Percentiles rank a stretch among this genome's conserved stretches.
phyloP scores from a whole-genome alignment of 345 rosid genomes.

The Hevea brasiliensis region DNA sequence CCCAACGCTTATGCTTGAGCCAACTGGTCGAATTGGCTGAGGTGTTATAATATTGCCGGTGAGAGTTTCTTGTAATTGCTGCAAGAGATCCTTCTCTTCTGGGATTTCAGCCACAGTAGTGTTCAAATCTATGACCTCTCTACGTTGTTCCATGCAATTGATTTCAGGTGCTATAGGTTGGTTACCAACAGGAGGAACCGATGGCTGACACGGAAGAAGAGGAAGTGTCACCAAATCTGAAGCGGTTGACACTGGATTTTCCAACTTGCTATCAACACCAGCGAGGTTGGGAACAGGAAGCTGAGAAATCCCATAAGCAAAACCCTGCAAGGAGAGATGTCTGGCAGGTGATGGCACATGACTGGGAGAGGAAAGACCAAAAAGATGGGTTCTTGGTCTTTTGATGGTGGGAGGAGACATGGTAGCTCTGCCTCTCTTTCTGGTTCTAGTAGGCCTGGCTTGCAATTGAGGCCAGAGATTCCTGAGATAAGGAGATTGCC shows the following conservation, averaged over 20 bases:
- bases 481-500: slow-evolving; percentile 74
- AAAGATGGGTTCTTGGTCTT: slow-evolving; percentile 38
- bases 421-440: slow-evolving; percentile 77
- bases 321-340: slow-evolving; percentile 37
- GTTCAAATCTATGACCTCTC: slow-evolving; percentile 61
- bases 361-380: slow-evolving; percentile 28
- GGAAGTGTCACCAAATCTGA: slow-evolving; percentile 69
- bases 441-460: slow-evolving; percentile 76
- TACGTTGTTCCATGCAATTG: slow-evolving; percentile 40
- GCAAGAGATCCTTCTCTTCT: slow-evolving; percentile 58
- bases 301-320: slow-evolving; percentile 42
- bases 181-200: slow-evolving; percentile 20
- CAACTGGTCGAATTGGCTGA: slow-evolving; percentile 70
- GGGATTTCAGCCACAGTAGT: slow-evolving; percentile 38
- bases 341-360: slow-evolving; percentile 29
- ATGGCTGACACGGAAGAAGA: slow-evolving; percentile 60
- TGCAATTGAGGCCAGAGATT: slow-evolving; percentile 85
- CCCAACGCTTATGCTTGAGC: slow-evolving; percentile 66
- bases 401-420: slow-evolving; percentile 53
- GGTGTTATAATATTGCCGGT: slow-evolving; percentile 56
- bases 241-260: slow-evolving; percentile 23
- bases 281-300: slow-evolving; percentile 36
- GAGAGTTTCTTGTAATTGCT: slow-evolving; percentile 55
- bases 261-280: slow-evolving; percentile 25
- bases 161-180: slow-evolving; percentile 21